Percentiles rank a stretch among this genome's conserved stretches.
Evolutionary conservation across 768 basidiomycete genomes (phyloP).

Genomic region (Boletus subcaerulescens): DNA sequence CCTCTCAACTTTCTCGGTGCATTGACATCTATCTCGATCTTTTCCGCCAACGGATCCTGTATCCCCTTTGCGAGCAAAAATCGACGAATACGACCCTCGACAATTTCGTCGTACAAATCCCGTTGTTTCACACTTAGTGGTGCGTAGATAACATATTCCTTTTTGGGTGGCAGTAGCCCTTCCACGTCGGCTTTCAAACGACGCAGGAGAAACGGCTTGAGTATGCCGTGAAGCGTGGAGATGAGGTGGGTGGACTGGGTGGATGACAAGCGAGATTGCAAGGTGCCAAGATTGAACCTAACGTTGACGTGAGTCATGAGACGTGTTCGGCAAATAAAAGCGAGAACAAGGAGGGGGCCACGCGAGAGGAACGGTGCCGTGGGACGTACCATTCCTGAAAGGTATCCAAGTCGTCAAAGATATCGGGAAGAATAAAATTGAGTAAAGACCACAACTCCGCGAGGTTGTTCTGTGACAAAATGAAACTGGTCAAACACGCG

Average conservation of each 20-base stretch:
- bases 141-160: slow-evolving; percentile 92
- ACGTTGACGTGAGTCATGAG: slow-evolving; percentile 2
- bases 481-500: background rate
- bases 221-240: slow-evolving; percentile 78
- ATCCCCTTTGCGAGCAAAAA: slow-evolving; percentile 47
- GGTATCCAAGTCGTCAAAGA: slow-evolving; percentile 84
- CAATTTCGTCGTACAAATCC: slow-evolving; percentile 79
- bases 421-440: slow-evolving; percentile 92
- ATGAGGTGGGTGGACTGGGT: slow-evolving; percentile 67
- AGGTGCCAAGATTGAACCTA: slow-evolving; percentile 72
- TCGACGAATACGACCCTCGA: slow-evolving; percentile 66
- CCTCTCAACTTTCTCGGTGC: slow-evolving; percentile 34
- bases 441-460: slow-evolving; percentile 93
- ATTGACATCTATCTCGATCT: slow-evolving; percentile 30
- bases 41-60: slow-evolving; percentile 18
- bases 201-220: slow-evolving; percentile 93
- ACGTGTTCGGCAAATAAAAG: background rate
- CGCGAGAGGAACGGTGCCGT: background rate
- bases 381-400: slow-evolving; percentile 81
- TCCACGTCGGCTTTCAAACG: slow-evolving; percentile 89
- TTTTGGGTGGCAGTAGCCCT: slow-evolving; percentile 79
- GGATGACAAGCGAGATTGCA: slow-evolving; percentile 53
- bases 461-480: slow-evolving; percentile 80
- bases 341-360: background rate
- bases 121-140: slow-evolving; percentile 81